Conservation (phyloP, 1,284 basidiomycete genomes). For the Schizophyllum amplum region DNA sequence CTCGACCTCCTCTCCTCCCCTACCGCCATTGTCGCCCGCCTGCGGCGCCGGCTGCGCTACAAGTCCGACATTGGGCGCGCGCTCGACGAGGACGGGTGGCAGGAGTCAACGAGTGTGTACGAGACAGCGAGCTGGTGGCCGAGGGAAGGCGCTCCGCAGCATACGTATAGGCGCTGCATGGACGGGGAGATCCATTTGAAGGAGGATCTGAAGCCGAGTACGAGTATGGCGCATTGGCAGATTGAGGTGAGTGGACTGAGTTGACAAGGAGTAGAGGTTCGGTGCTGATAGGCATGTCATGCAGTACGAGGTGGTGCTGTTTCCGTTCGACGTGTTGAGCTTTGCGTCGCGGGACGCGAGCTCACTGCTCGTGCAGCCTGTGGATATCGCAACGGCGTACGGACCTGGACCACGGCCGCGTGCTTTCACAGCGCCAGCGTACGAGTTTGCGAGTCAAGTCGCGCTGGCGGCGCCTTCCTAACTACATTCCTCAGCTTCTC, state of each 20-base stretch:
- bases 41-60: constrained; percentile 22
- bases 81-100: constrained; percentile 15
- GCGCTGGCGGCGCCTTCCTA: no score
- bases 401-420: constrained; percentile 10
- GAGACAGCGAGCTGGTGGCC: neutral
- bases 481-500: no score
- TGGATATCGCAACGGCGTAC: constrained; percentile 26
- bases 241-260: neutral
- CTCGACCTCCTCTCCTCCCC: constrained; percentile 26
- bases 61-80: constrained; percentile 5
- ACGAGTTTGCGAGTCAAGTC: neutral
- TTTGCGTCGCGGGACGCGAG: constrained; percentile 10
- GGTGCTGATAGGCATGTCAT: neutral
- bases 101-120: neutral
- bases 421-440: constrained; percentile 8
- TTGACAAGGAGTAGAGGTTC: no score
- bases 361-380: constrained; percentile 14
- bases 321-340: constrained; percentile 20
- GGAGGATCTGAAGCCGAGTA: constrained; percentile 30
- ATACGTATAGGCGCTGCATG: constrained; percentile 10
- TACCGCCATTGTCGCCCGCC: constrained; percentile 20
- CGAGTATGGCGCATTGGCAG: constrained; percentile 3
- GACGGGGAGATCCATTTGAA: constrained; percentile 34
- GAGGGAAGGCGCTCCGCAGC: neutral
- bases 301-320: constrained; percentile 25